phyloP scores from a whole-genome alignment of 225 moss, liverwort and hornwort genomes.

The Pseudoscleropodium purum region DNA sequence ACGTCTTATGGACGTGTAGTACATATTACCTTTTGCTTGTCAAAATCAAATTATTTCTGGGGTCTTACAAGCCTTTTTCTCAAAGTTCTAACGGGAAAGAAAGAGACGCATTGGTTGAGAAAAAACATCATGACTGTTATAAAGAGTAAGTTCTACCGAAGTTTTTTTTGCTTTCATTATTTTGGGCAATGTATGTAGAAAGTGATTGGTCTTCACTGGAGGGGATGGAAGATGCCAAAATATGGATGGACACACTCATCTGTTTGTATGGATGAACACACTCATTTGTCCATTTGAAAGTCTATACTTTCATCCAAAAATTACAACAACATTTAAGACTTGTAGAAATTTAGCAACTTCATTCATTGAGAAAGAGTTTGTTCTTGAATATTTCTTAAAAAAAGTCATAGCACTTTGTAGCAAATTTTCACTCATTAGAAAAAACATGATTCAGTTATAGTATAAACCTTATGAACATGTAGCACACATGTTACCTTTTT shows the following conservation, averaged over 20 bases:
- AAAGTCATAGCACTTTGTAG: too few species aligned
- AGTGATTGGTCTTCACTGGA: too few species aligned
- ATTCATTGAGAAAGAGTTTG: not conserved
- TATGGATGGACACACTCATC: too few species aligned
- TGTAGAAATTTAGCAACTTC: not conserved
- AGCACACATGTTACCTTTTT: not conserved
- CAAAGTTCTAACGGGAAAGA: too few species aligned
- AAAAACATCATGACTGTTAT: too few species aligned
- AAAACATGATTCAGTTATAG: not conserved
- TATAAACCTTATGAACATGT: not conserved
- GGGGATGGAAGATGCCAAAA: too few species aligned
- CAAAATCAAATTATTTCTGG: not conserved
- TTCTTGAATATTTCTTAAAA: too few species aligned
- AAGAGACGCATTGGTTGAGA: too few species aligned
- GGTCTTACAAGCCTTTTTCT: not conserved
- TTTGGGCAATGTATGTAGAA: too few species aligned
- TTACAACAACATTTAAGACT: not conserved
- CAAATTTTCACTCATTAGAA: not conserved
- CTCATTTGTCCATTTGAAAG: not conserved
- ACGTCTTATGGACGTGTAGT: not conserved
- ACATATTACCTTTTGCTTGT: not conserved
- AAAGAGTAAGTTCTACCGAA: too few species aligned
- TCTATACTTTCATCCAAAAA: not conserved
- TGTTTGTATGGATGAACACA: too few species aligned
- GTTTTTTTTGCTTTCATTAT: too few species aligned